A percentile compares a stretch with the other conserved stretches of the same genome.
Evolutionary conservation across 495 filamentous ascomycete genomes (phyloP).

Genomic region (Bacidia gigantensis): DNA sequence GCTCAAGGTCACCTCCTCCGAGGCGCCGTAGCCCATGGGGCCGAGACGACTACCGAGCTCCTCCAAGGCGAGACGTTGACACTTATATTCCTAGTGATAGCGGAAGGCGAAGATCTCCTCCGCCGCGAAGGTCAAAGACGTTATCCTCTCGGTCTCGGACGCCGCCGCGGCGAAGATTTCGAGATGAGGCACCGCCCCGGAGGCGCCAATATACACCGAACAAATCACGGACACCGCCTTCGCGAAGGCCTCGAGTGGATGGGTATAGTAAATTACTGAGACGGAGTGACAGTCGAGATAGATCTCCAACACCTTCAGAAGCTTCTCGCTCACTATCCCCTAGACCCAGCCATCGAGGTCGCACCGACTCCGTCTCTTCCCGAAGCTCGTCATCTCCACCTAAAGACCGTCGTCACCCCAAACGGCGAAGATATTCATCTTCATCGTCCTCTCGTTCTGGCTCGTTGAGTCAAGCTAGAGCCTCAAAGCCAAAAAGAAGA

Average conservation of each 20-base stretch:
- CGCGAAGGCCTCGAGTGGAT: conserved; percentile 25
- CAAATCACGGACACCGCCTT: conserved; percentile 28
- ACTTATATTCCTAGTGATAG: conserved; percentile 40
- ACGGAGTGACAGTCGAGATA: conserved; percentile 38
- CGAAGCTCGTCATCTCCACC: conserved; percentile 31
- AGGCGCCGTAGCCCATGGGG: conserved; percentile 37
- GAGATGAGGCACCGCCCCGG: conserved; percentile 19
- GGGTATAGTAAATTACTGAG: conserved; percentile 28
- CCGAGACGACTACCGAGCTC: conserved; percentile 34
- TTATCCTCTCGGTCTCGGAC: conserved; percentile 26
- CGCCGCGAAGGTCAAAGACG: conserved; percentile 27
- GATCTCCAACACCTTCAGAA: conserved; percentile 35
- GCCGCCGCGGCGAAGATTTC: conserved; percentile 25
- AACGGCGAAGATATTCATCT: conserved; percentile 11
- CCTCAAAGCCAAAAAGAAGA: conserved; percentile 24
- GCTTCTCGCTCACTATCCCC: conserved; percentile 49
- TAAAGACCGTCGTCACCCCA: conserved; percentile 3
- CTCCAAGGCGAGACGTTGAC: conserved; percentile 41
- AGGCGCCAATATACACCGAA: conserved; percentile 27
- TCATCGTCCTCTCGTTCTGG: conserved; percentile 32
- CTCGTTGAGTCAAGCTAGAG: conserved; percentile 24
- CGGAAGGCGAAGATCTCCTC: conserved; percentile 13
- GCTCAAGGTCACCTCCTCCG: conserved; percentile 52
- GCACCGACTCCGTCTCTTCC: conserved; percentile 28
- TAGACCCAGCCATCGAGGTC: conserved; percentile 39